These are phyloP conservation scores for Typha latifolia DNA, from an alignment of 176 grass and related monocot species.

Conservation along the genomic window DNA sequence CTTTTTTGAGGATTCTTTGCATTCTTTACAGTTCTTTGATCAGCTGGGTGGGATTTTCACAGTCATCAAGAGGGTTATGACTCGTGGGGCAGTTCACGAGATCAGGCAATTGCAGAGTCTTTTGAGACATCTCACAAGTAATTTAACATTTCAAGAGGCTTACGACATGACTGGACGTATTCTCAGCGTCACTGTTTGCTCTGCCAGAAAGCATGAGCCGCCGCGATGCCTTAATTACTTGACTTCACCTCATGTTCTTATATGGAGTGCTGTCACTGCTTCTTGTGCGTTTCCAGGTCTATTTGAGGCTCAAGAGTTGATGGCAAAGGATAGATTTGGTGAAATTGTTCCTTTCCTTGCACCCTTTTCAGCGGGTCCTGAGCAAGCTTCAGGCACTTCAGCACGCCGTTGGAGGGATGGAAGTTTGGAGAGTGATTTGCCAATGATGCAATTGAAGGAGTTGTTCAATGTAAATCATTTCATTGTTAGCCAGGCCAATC, in stretches of 20 bases:
- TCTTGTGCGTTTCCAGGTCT: slow-evolving; percentile 92
- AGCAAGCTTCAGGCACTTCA: slow-evolving; percentile 33
- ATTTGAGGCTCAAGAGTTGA: slow-evolving; percentile 91
- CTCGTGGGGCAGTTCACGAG: slow-evolving; percentile 70
- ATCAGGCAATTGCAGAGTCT: slow-evolving; percentile 65
- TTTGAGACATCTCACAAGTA: slow-evolving; percentile 74
- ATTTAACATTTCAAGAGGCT: slow-evolving; percentile 97
- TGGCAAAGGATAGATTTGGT: slow-evolving; percentile 92
- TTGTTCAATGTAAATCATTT: slow-evolving; percentile 95
- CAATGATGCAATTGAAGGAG: slow-evolving; percentile 75
- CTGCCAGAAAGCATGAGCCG: slow-evolving; percentile 80
- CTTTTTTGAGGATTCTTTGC: slow-evolving; percentile 87
- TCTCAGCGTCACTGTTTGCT: slow-evolving; percentile 81
- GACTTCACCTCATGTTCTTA: slow-evolving; percentile 88
- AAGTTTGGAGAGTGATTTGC: slow-evolving; percentile 90
- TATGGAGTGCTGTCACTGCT: slow-evolving; percentile 91
- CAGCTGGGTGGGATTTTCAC: slow-evolving; percentile 81
- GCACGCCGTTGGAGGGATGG: slow-evolving; percentile 79
- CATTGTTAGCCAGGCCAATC: slow-evolving; percentile 95
- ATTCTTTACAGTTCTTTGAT: slow-evolving; percentile 87
- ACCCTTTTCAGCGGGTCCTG: slow-evolving; percentile 40
- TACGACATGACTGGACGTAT: slow-evolving; percentile 85
- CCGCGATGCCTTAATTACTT: slow-evolving; percentile 87
- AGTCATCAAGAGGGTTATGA: slow-evolving; percentile 76
- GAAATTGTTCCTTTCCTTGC: slow-evolving; percentile 85